Evolutionary conservation across 106 monocot genomes (phyloP), one percentile per base, ranked within the genome.

Genomic region (Dioscorea zingiberensis): DNA sequence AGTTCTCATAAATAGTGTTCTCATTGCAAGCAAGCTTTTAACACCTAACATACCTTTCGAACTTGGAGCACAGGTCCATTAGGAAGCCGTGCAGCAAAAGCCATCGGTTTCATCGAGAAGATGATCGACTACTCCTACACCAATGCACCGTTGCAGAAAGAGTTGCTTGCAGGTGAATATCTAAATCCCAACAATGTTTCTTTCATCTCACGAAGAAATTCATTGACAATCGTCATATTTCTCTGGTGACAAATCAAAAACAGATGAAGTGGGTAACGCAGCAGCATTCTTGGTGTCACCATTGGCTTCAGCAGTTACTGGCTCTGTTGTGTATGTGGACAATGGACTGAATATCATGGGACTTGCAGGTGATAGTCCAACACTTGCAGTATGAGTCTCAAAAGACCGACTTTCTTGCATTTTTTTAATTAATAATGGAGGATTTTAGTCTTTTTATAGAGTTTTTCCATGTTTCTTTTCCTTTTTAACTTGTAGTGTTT

Each of bases 281-380:
- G 87, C 87, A 23, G 87, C 87, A 48, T 87, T 87, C 66, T 72
- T 87, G 71, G 87, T 72, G 5, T 87, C 83, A 32, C 80, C 87
- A 7, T 74, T 83, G 59, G 80, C 83, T 71, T 87, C 87, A 2
- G 87, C 83, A 15, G 63, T 87, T 7, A 87, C 87, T 27, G 87
- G 87, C 23, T 83, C 83, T 3, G 80, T 87, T 25, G 59, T 87
- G n/a, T 87, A 87, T 62, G 83, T 87, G 1, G 87, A 87, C 65
- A 87, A 83, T 49, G 83, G 87, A 19, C 54, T 87, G 67, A 80
- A 87, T 46, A 74, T 83, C 13, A 77, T 87, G 87, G 87, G 82
- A 25, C 58, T 83, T 62, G 87, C 82, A 47, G 66, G 25, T 7
- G 86, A 87, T 26, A 87, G 86, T 59, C 78, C 76, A 24, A 3